phyloP scores from a whole-genome alignment of 2,329 filamentous ascomycete genomes.

The Colletotrichum neosansevieriae region DNA sequence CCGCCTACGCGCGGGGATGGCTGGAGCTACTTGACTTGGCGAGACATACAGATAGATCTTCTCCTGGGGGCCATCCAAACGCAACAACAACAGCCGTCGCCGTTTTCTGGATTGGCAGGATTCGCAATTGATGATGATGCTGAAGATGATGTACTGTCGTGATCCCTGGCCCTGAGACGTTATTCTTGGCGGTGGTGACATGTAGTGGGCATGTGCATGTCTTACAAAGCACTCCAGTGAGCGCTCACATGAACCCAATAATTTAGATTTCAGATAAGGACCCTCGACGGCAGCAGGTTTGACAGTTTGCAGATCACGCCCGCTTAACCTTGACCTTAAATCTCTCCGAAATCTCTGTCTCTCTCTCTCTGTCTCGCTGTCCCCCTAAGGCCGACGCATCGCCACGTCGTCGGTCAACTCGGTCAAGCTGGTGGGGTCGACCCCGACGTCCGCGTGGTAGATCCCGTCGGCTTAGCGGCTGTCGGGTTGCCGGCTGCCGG shows the following conservation, averaged over 20 bases:
- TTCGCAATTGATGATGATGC: neutral
- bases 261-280: slow-evolving; percentile 12
- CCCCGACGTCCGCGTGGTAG: slow-evolving; percentile 34
- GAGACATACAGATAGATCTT: neutral
- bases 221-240: neutral
- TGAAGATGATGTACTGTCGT: neutral
- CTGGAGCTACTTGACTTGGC: slow-evolving; percentile 22
- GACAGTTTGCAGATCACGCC: slow-evolving; percentile 18
- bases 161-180: neutral
- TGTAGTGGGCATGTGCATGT: neutral
- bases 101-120: neutral
- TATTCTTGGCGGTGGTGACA: slow-evolving; percentile 11
- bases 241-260: neutral
- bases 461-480: slow-evolving; percentile 39
- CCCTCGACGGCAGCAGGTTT: slow-evolving; percentile 8
- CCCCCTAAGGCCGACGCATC: neutral
- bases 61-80: neutral
- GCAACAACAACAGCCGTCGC: too few relatives aligned
- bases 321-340: neutral
- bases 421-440: slow-evolving; percentile 31
- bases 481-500: slow-evolving; percentile 27
- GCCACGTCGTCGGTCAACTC: slow-evolving; percentile 29
- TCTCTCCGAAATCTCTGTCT: neutral
- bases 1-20: slow-evolving; percentile 12
- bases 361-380: neutral